A percentile compares a stretch with the other conserved stretches of the same genome.
These are phyloP conservation scores for Lactarius hengduanensis DNA, from an alignment of 768 basidiomycete genomes.

Conservation along the genomic window DNA sequence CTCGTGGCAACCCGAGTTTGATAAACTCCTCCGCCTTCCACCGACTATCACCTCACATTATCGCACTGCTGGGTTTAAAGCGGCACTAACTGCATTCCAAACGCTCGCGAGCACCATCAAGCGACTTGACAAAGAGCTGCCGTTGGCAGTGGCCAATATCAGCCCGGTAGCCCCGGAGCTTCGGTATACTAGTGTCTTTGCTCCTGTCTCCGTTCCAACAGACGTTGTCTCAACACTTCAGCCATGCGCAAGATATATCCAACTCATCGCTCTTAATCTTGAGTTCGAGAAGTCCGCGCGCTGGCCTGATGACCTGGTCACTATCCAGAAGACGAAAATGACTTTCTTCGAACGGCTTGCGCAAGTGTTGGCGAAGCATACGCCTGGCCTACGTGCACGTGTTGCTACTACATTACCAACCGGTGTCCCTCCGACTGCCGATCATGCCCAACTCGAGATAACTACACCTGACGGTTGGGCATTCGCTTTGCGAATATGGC, in stretches of 20 bases:
- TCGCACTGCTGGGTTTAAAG: conserved; percentile 58
- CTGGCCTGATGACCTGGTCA: conserved; percentile 94
- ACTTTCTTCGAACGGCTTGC: conserved; percentile 88
- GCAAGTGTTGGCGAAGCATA: conserved; percentile 52
- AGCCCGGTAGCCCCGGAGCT: conserved; percentile 71
- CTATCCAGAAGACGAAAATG: conserved; percentile 91
- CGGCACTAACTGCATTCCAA: conserved; percentile 78
- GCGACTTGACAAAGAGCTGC: conserved; percentile 65
- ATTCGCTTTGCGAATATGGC: conserved; percentile 80
- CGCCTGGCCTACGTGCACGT: conserved; percentile 50
- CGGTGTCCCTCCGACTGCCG: conserved; percentile 55
- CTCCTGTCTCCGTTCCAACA: conserved; percentile 68
- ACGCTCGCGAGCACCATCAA: conserved; percentile 73
- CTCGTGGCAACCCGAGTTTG: conserved; percentile 60
- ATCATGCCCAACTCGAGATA: conserved; percentile 73
- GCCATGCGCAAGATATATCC: conserved; percentile 59
- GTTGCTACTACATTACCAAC: conserved; percentile 58
- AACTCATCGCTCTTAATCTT: conserved; percentile 70
- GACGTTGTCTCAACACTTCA: conserved; percentile 54
- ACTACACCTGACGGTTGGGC: conserved; percentile 82
- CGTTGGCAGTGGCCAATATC: conserved; percentile 73
- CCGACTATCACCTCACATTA: conserved; percentile 47
- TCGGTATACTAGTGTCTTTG: conserved; percentile 81
- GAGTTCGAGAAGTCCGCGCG: conserved; percentile 90
- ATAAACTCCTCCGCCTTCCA: conserved; percentile 57